Base-by-base conservation (phyloP, 306 rosid species). In the Acmispon strigosus region DNA sequence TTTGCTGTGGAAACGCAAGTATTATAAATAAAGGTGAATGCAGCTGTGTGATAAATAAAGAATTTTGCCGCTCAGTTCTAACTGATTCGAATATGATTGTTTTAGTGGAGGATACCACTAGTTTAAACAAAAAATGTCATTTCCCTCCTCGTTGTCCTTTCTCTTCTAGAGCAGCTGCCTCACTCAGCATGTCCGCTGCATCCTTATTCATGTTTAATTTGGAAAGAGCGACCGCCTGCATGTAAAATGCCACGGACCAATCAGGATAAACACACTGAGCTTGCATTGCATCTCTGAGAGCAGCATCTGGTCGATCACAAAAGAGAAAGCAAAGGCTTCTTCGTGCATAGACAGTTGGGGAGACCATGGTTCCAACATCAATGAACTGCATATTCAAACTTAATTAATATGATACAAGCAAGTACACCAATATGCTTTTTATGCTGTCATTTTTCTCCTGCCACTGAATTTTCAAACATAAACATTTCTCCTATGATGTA, bases 191-290 rank as follows among this genome's bases (percentile, higher is more conserved):
- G 75, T 87, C 91, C n/a, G 84, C 79, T 3, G 96, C 96, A 27
- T 85, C 93, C 76, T 87, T 85, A 73, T 81, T 75, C 97, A 85
- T 91, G 55, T 84, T 89, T 59, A 87, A 87, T 84, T 89, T 89
- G 53, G 93, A 90, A 53, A 88, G 97, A 22, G 97, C 96, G 36
- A 91, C 92, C 0, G 96, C 86, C 77, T 88, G 92, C 97, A 88
- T 86, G 86, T 88, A 86, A 80, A 91, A 91, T 68, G 97, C 88
- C 0, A 90, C 87, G 19, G 96, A 83, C 90, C 96, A 89, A 39
- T 91, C 91, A 8, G 91, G 91, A 53, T 87, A 81, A 36, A 85
- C 89, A n/a, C 89, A 82, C 17, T 91, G 97, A 0, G 96, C 91
- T 81, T 89, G 93, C 91, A 88, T 88, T 10, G 92, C 96, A 49